These are phyloP conservation scores for Neurospora sp. DNA, from an alignment of 2,329 filamentous ascomycete genomes.

Conservation along the genomic window DNA sequence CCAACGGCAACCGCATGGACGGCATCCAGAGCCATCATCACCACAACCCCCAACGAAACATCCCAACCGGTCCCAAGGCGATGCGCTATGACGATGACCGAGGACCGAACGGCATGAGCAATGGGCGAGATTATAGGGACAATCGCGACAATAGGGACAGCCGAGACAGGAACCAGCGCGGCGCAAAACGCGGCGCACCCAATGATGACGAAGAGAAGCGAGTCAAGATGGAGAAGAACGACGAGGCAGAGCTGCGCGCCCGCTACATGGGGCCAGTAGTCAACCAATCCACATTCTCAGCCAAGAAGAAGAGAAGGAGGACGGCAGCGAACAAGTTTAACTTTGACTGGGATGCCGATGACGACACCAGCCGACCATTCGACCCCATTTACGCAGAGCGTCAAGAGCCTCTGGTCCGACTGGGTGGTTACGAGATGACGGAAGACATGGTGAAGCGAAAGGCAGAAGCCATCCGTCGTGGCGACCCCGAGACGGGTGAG, in stretches of 20 bases:
- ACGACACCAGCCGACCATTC: slow-evolving; percentile 79
- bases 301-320: slow-evolving; percentile 88
- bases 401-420: slow-evolving; percentile 51
- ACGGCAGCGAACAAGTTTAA: slow-evolving; percentile 98
- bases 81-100: slow-evolving; percentile 39
- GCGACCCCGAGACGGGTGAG: slow-evolving; percentile 65
- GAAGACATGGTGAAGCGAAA: slow-evolving; percentile 46
- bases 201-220: slow-evolving; percentile 28
- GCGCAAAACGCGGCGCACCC: slow-evolving; percentile 38
- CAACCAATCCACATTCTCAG: slow-evolving; percentile 75
- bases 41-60: slow-evolving; percentile 17
- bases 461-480: slow-evolving; percentile 60
- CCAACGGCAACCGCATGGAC: slow-evolving; percentile 18
- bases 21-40: slow-evolving; percentile 18
- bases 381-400: slow-evolving; percentile 69
- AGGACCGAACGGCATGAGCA: background rate
- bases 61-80: slow-evolving; percentile 65
- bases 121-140: slow-evolving; percentile 21
- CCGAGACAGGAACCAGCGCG: slow-evolving; percentile 23
- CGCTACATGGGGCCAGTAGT: slow-evolving; percentile 88
- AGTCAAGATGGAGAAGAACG: slow-evolving; percentile 42
- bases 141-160: slow-evolving; percentile 14
- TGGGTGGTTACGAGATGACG: slow-evolving; percentile 42
- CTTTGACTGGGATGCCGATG: slow-evolving; percentile 93
- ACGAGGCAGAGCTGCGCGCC: slow-evolving; percentile 65